Percentiles rank a stretch among this genome's conserved stretches.
Evolutionary conservation across 306 rosid genomes (phyloP).

Genomic region (Ziziphus jujuba): DNA sequence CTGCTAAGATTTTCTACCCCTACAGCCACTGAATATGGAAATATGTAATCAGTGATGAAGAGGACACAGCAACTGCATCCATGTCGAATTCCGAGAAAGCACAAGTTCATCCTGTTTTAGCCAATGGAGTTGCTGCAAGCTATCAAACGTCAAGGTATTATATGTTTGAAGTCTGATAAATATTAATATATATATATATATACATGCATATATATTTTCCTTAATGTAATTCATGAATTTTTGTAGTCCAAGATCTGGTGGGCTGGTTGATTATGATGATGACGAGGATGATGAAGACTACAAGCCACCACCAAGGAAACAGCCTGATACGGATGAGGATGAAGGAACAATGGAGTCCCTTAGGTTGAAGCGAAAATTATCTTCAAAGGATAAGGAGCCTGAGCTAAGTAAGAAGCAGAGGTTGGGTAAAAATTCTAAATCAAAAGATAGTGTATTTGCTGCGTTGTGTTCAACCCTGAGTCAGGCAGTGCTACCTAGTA

Average conservation of each 20-base stretch:
- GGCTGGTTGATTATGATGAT: slow-evolving; percentile 91
- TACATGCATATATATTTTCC: too few species aligned
- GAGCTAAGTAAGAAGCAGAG: slow-evolving; percentile 70
- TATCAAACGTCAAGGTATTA: slow-evolving; percentile 56
- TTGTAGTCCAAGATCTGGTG: slow-evolving; percentile 66
- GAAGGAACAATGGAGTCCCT: slow-evolving; percentile 75
- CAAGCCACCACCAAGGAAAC: slow-evolving; percentile 83
- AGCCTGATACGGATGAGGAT: slow-evolving; percentile 66
- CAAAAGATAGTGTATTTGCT: slow-evolving; percentile 73
- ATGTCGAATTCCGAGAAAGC: slow-evolving; percentile 45
- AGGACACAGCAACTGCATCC: slow-evolving; percentile 78
- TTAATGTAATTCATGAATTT: slow-evolving; percentile 18
- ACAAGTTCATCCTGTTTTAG: slow-evolving; percentile 53
- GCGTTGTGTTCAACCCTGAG: slow-evolving; percentile 74
- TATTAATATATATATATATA: too few species aligned
- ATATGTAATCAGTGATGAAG: slow-evolving; percentile 72
- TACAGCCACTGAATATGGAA: slow-evolving; percentile 21
- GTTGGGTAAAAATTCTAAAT: slow-evolving; percentile 52
- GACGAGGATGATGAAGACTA: slow-evolving; percentile 95
- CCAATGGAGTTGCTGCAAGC: slow-evolving; percentile 72
- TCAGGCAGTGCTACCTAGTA: slow-evolving; percentile 72
- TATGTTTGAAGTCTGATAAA: not conserved
- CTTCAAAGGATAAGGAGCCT: slow-evolving; percentile 60
- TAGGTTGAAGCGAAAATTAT: slow-evolving; percentile 66
- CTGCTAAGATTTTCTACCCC: slow-evolving; percentile 10